These are phyloP conservation scores for Salix dunnii DNA, from an alignment of 345 rosid genomes.

Conservation along the genomic window DNA sequence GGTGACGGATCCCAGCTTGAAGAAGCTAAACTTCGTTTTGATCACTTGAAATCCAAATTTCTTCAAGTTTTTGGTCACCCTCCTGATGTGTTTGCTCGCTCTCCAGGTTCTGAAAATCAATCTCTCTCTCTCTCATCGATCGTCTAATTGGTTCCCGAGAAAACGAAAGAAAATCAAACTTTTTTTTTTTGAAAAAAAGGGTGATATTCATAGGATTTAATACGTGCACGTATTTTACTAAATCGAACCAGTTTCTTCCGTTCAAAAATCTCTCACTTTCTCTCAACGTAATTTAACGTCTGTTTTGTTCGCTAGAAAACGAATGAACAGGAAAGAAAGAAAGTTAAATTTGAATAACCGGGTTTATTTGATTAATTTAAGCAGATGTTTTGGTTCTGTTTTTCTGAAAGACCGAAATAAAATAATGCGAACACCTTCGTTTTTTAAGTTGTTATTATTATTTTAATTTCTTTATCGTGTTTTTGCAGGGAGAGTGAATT, in stretches of 20 bases:
- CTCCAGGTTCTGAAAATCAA: constrained; percentile 55
- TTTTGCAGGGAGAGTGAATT: constrained; percentile 80
- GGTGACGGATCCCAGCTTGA: constrained; percentile 70
- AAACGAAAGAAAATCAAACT: neutral
- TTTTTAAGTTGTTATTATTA: neutral
- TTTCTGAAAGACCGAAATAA: too few species aligned
- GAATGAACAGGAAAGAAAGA: neutral
- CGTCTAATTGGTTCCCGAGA: constrained; percentile 7
- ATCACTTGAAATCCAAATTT: constrained; percentile 57
- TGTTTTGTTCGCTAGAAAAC: neutral
- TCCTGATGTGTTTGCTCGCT: constrained; percentile 75
- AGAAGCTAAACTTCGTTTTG: constrained; percentile 77
- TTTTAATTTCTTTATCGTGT: neutral
- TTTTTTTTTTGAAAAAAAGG: neutral
- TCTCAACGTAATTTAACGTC: neutral
- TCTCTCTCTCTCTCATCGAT: neutral
- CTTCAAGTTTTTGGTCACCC: constrained; percentile 51
- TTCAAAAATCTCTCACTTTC: neutral
- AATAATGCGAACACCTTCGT: too few species aligned
- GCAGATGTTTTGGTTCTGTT: neutral
- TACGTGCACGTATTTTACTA: neutral
- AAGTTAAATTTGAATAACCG: neutral
- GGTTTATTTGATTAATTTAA: neutral
- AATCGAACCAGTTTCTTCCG: neutral
- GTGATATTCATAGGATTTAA: neutral